Evolutionary conservation across 2,329 filamentous ascomycete species (phyloP), one percentile per base, ranked within the genome.

Genomic region (Botrytis sinoallii): DNA sequence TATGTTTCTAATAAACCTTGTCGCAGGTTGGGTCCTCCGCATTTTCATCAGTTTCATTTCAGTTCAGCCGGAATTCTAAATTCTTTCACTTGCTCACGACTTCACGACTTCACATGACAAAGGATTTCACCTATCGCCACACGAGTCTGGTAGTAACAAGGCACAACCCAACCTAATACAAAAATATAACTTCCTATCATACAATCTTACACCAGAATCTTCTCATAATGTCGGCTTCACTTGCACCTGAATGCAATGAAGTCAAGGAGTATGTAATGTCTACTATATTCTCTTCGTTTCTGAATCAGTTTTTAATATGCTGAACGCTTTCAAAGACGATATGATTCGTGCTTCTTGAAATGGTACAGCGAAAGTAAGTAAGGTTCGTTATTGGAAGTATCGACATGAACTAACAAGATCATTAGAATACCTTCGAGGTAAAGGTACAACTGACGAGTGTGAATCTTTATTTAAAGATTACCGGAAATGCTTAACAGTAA

Each of bases 331-430:
- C 52, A 70, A 75, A 98, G 95, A 82, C 93, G 91, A 79, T 99
- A 99, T 82, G 96, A 99, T 83, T 95, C 92, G 70, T 99, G 96
- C 85, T 99, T 99, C 82, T 85, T 99, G 77, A 98, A 97, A 84
- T 99, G 96, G 96, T 99, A 99, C 83, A 98, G 95, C 81, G 96
- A 99, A 84, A 98, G 96, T 98, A 86, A 74, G 91, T 83, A 44
- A 70, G 69, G 74, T 59, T 38, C 48, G 10, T 2, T 70, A 70
- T 78, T 79, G 68, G 77, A 67, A 22, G 72, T 66, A 46, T 52
- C 71, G n/a, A 70, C 29, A 64, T 68, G 22, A 40, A 76, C 66
- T 52, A 74, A 73, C 73, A 74, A 75, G 25, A 77, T 38, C 35
- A 3, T 40, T 77, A 96, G 96, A 98, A 83, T 99, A 97, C 81